These are phyloP conservation scores for Thelonectria rubi DNA, from an alignment of 2,329 filamentous ascomycete genomes.

Conservation along the genomic window DNA sequence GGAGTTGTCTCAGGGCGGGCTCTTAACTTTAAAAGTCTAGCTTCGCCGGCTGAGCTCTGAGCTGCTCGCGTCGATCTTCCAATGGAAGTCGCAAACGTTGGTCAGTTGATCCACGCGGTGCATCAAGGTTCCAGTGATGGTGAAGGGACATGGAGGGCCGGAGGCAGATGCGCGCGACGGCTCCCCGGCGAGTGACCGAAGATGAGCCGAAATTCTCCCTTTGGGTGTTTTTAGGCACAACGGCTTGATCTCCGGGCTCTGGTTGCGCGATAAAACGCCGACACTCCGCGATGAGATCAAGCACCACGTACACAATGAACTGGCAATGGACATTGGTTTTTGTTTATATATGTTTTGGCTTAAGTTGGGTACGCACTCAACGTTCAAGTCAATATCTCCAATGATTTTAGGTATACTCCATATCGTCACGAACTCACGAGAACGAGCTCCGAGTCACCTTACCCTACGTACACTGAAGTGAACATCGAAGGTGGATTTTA, in stretches of 20 bases:
- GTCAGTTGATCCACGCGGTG: background rate
- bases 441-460: background rate
- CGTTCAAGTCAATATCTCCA: background rate
- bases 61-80: background rate
- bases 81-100: background rate
- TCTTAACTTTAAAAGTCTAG: constrained; percentile 15
- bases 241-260: no score
- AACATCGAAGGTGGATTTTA: no score
- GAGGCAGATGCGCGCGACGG: no score
- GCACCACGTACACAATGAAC: no score
- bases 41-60: constrained; percentile 1
- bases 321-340: no score
- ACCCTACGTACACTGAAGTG: background rate
- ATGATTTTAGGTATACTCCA: background rate
- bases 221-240: background rate
- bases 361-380: background rate
- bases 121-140: no score
- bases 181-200: background rate
- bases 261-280: background rate
- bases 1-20: background rate
- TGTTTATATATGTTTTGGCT: no score
- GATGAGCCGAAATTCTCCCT: background rate
- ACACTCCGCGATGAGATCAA: background rate
- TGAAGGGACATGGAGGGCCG: no score
- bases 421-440: no score